A percentile compares a stretch with the other conserved stretches of the same genome.
Evolutionary conservation across 2,329 filamentous ascomycete genomes (phyloP).

Genomic region (Pseudopyricularia javanii): DNA sequence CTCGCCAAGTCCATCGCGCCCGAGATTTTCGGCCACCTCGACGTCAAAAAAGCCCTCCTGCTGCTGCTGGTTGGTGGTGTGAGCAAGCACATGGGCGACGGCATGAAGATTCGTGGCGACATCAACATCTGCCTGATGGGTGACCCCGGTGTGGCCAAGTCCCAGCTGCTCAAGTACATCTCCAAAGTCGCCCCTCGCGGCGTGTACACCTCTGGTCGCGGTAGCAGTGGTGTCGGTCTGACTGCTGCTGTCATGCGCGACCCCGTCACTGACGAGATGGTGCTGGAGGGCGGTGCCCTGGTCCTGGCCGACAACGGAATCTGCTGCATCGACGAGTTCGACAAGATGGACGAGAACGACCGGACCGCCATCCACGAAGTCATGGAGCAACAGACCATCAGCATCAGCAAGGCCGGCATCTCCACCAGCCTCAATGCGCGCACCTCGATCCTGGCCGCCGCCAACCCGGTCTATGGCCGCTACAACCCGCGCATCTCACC

Average conservation of each 20-base stretch:
- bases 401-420: conserved; percentile 65
- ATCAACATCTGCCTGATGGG: conserved; percentile 99
- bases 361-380: conserved; percentile 77
- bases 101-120: conserved; percentile 97
- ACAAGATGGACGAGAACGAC: conserved; percentile 82
- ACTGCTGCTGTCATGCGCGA: conserved; percentile 77
- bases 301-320: conserved; percentile 74
- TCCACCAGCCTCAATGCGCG: conserved; percentile 80
- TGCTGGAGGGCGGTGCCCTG: conserved; percentile 67
- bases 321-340: conserved; percentile 79
- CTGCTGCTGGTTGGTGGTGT: conserved; percentile 92
- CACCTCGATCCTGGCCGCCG: conserved; percentile 89
- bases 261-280: conserved; percentile 74
- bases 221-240: conserved; percentile 70
- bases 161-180: conserved; percentile 95
- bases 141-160: conserved; percentile 98
- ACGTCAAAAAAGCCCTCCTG: conserved; percentile 97
- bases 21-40: conserved; percentile 90
- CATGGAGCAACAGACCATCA: conserved; percentile 81
- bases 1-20: conserved; percentile 92
- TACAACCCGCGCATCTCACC: conserved; percentile 97
- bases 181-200: conserved; percentile 93
- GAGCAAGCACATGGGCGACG: conserved; percentile 91
- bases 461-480: conserved; percentile 92
- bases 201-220: conserved; percentile 71